phyloP scores from a whole-genome alignment of 1,284 basidiomycete genomes.

The Wolfiporia cocos region DNA sequence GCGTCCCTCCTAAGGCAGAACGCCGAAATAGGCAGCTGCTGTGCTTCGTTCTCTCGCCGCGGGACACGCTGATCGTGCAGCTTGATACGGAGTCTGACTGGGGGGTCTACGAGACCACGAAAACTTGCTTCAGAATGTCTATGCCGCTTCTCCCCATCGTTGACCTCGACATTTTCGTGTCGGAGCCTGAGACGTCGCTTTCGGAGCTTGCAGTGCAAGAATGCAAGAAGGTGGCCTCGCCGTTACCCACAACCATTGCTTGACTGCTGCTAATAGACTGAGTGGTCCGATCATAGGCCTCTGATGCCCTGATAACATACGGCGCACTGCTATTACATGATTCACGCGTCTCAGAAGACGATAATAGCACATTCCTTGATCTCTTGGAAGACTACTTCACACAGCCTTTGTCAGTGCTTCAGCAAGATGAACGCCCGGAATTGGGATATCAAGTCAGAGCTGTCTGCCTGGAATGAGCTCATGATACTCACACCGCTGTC shows the following conservation, averaged over 20 bases:
- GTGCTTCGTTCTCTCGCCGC: neutral
- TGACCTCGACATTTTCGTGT: constrained; percentile 75
- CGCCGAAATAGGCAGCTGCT: neutral
- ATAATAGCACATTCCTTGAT: constrained; percentile 77
- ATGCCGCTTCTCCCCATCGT: constrained; percentile 55
- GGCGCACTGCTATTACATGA: constrained; percentile 83
- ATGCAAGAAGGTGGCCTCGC: constrained; percentile 64
- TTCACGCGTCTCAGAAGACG: constrained; percentile 75
- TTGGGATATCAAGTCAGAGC: constrained; percentile 51
- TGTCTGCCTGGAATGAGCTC: neutral
- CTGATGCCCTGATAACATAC: constrained; percentile 73
- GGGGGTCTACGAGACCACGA: no score
- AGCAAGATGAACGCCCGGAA: constrained; percentile 77
- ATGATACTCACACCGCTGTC: neutral
- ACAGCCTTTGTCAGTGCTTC: constrained; percentile 55
- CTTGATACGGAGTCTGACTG: no score
- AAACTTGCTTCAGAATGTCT: constrained; percentile 18
- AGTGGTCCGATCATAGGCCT: constrained; percentile 43
- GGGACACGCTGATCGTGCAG: neutral
- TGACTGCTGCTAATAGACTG: no score
- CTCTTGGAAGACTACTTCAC: constrained; percentile 86
- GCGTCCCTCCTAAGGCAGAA: no score
- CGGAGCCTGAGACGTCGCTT: constrained; percentile 31
- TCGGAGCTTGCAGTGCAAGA: constrained; percentile 47
- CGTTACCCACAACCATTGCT: no score